Base-by-base conservation (phyloP, 345 rosid species). In the Excoecaria agallocha region DNA sequence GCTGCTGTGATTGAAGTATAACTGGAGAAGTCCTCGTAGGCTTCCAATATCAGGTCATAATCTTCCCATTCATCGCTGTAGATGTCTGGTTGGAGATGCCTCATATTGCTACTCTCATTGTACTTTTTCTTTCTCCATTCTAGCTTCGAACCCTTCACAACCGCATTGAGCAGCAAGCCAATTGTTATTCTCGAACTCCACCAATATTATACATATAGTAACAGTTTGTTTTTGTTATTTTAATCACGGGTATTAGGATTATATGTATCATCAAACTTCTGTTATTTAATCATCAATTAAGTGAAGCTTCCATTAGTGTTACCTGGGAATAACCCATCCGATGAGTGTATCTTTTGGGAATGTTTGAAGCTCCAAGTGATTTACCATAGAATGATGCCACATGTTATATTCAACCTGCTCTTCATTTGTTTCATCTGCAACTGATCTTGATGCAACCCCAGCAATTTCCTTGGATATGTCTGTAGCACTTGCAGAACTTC, bases 301-400 rank as follows among this genome's bases (percentile, higher is more conserved):
- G 30, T 30, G 30, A 30, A 0, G 30, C 30, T 2, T 30, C 2
- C 30, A 50, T 38, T 17, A 52, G 19, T 51, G 25, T 74, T 56
- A 74, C 77, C 71, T 13, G 30, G 22, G 59, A 61, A 5, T 10
- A 7, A 41, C 1, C 1, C 37, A 65, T 16, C 43, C 30, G 13
- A 35, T 79, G 82, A 22, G 78, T 69, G 54, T 45, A 25, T 49
- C 39, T 64, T 71, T 79, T 74, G 17, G 78, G 78, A 48, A 73
- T 37, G 9, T 74, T 74, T 43, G 65, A 63, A 67, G 62, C 82
- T 52, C 70, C 79, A 6, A 70, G 46, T 24, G 57, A 72, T 68
- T 80, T 87, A 91, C 98, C 98, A 84, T 87, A 12, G 98, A 89
- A 80, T 91, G 97, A 76, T 80, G 66, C 91, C 93, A 85, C 25